These are phyloP conservation scores for Euphrasia confusa DNA, from an alignment of 257 asterid genomes.

Conservation along the genomic window DNA sequence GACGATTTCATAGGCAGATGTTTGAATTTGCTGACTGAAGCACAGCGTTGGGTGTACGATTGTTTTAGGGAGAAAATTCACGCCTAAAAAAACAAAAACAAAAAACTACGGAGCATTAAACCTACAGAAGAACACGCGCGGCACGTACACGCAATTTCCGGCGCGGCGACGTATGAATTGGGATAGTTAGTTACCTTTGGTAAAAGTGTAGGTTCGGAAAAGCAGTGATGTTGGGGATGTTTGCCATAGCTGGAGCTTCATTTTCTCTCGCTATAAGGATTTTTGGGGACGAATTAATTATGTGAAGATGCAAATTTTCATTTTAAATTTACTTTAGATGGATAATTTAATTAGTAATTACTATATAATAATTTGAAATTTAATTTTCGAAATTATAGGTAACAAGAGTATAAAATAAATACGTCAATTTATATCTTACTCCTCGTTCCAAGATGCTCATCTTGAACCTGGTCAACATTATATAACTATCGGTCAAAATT, in stretches of 20 bases:
- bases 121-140: neutral
- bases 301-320: no score
- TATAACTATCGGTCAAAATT: no score
- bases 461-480: no score
- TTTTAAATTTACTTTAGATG: no score
- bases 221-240: slow-evolving; percentile 39
- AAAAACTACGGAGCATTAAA: neutral
- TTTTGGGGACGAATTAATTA: no score
- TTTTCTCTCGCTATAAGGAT: slow-evolving; percentile 20
- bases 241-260: slow-evolving; percentile 61
- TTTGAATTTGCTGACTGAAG: slow-evolving; percentile 66
- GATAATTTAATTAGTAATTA: no score
- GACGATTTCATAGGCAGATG: slow-evolving; percentile 56
- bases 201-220: slow-evolving; percentile 33
- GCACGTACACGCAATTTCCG: neutral
- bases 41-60: slow-evolving; percentile 34
- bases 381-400: no score
- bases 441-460: no score
- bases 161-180: neutral
- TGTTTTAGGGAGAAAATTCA: slow-evolving; percentile 37
- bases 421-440: no score
- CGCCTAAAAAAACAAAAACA: slow-evolving; percentile 30
- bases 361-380: no score
- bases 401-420: no score
- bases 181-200: slow-evolving; percentile 31